Conservation (phyloP, 257 asterid species). For the Craterostigma plantagineum region DNA sequence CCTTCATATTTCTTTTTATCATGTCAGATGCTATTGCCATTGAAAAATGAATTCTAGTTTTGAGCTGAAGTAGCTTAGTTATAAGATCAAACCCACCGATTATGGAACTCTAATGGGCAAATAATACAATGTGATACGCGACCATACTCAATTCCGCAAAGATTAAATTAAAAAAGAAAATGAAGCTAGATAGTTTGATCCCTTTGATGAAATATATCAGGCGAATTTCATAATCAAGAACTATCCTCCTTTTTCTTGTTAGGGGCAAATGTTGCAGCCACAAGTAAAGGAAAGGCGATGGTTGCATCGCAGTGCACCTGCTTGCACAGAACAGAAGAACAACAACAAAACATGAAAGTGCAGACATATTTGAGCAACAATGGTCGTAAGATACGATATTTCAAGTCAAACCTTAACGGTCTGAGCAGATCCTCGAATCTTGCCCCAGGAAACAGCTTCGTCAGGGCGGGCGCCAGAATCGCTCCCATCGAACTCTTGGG, state of each 20-base stretch:
- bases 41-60: no score
- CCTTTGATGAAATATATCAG: no score
- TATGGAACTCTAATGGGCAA: no score
- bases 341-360: background rate
- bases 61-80: no score
- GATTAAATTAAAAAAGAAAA: no score
- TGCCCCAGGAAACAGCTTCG: slow-evolving; percentile 99
- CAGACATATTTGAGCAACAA: slow-evolving; percentile 4
- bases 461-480: slow-evolving; percentile 97
- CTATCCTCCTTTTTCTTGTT: slow-evolving; percentile 11
- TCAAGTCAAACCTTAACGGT: slow-evolving; percentile 67
- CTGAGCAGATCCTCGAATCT: slow-evolving; percentile 82
- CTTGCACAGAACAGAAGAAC: slow-evolving; percentile 2
- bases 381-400: no score
- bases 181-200: no score
- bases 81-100: no score
- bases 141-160: no score
- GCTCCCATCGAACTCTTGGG: slow-evolving; percentile 95
- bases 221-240: slow-evolving; percentile 8
- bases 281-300: slow-evolving; percentile 74
- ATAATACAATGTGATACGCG: no score
- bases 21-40: no score
- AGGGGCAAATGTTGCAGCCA: slow-evolving; percentile 82
- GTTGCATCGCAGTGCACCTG: slow-evolving; percentile 97
- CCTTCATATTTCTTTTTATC: no score